A percentile compares a stretch with the other conserved stretches of the same genome.
phyloP scores from a whole-genome alignment of 2,329 filamentous ascomycete species.

The Sporothrix protearum region DNA sequence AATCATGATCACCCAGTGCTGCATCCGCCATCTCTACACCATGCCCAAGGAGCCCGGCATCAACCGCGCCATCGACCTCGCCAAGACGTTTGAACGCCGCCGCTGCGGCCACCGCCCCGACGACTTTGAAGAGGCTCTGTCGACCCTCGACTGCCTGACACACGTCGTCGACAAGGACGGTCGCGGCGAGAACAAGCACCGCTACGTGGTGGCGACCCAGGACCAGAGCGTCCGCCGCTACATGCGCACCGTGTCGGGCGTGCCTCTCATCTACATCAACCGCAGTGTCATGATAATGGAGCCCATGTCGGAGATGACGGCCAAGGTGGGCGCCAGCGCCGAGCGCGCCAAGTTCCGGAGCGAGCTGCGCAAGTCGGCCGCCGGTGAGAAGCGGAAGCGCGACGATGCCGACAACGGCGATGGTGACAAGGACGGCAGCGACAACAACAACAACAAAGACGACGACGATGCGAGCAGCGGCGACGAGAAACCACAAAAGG shows the following conservation, averaged over 20 bases:
- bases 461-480: conserved; percentile 37
- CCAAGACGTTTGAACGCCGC: conserved; percentile 68
- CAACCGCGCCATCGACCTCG: conserved; percentile 62
- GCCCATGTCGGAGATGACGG: conserved; percentile 62
- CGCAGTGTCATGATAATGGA: conserved; percentile 71
- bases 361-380: conserved; percentile 55
- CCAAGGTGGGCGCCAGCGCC: conserved; percentile 60
- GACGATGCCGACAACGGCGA: conserved; percentile 37
- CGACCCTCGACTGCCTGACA: conserved; percentile 64
- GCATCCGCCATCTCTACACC: conserved; percentile 31
- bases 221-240: conserved; percentile 59
- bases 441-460: conserved; percentile 34
- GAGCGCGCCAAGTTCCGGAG: conserved; percentile 72
- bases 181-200: conserved; percentile 68
- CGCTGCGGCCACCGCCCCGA: conserved; percentile 74
- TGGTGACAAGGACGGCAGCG: conserved; percentile 24
- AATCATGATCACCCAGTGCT: conserved; percentile 46
- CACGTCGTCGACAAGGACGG: conserved; percentile 72
- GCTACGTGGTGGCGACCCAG: conserved; percentile 75
- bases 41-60: conserved; percentile 16
- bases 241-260: conserved; percentile 65
- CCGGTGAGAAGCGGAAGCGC: conserved; percentile 49
- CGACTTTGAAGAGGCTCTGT: conserved; percentile 67
- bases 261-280: conserved; percentile 67
- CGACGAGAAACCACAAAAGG: conserved; percentile 29